Percentiles rank a stretch among this genome's conserved stretches.
Conservation (phyloP, 257 asterid species). For the Scutellaria baicalensis region DNA sequence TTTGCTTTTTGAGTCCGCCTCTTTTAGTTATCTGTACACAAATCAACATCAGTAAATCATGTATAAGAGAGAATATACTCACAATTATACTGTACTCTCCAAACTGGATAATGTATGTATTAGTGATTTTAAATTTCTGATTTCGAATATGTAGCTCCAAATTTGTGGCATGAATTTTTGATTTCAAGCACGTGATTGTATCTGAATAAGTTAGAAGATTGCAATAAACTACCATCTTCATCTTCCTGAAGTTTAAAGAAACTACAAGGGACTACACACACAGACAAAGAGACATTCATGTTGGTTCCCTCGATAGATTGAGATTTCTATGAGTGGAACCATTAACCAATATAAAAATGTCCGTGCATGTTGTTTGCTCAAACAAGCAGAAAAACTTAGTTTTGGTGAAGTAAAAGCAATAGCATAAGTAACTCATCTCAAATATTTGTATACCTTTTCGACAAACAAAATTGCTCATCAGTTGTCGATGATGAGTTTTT, state of each 20-base stretch:
- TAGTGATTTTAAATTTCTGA: neutral
- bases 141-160: neutral
- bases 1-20: neutral
- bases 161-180: neutral
- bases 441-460: constrained; percentile 22
- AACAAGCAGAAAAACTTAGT: neutral
- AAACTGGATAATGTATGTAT: constrained; percentile 6
- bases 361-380: neutral
- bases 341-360: neutral
- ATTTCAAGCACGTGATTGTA: neutral
- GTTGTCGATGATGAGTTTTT: constrained; percentile 18
- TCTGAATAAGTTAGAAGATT: neutral
- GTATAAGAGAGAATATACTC: neutral
- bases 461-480: constrained; percentile 24
- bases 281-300: neutral
- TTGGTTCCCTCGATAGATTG: neutral
- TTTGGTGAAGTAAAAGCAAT: constrained; percentile 1
- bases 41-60: neutral
- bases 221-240: neutral
- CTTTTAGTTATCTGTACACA: neutral
- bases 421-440: constrained; percentile 23
- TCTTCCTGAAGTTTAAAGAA: neutral
- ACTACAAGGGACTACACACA: neutral
- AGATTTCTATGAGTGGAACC: no score
- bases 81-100: neutral